A percentile compares a stretch with the other conserved stretches of the same genome.
Evolutionary conservation across 106 monocot genomes (phyloP).

Genomic region (Dendrobium catenatum): DNA sequence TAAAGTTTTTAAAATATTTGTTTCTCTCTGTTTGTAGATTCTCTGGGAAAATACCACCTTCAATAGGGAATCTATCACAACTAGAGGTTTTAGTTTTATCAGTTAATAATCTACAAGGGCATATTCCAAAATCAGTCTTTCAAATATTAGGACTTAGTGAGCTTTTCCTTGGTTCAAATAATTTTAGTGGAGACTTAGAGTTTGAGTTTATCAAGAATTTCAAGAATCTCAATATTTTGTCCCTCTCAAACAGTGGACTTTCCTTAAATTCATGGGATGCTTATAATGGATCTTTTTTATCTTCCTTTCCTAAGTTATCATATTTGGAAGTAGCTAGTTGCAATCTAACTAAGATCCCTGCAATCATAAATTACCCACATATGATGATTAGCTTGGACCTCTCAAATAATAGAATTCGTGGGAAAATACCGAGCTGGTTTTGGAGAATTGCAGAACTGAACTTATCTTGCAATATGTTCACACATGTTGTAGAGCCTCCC

Average conservation of each 20-base stretch:
- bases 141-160: no score
- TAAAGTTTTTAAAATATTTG: slow-evolving; percentile 26
- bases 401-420: slow-evolving; percentile 43
- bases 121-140: no score
- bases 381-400: slow-evolving; percentile 30
- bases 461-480: slow-evolving; percentile 53
- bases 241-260: slow-evolving; percentile 50
- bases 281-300: no score
- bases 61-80: background rate
- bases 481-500: slow-evolving; percentile 20
- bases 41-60: slow-evolving; percentile 36
- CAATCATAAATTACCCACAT: slow-evolving; percentile 27
- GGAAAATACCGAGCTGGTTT: slow-evolving; percentile 55
- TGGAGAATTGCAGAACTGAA: slow-evolving; percentile 36
- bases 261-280: slow-evolving; percentile 11
- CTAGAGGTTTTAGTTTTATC: no score
- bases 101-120: no score
- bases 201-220: slow-evolving; percentile 10
- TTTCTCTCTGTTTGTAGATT: slow-evolving; percentile 25
- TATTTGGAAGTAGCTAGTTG: slow-evolving; percentile 18
- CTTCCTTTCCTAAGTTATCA: slow-evolving; percentile 16
- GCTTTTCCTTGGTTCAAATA: no score
- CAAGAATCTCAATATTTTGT: slow-evolving; percentile 24
- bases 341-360: slow-evolving; percentile 34
- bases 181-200: slow-evolving; percentile 41